phyloP scores from a whole-genome alignment of 805 yeast genomes.

The Lipomyces yamanashiensis region DNA sequence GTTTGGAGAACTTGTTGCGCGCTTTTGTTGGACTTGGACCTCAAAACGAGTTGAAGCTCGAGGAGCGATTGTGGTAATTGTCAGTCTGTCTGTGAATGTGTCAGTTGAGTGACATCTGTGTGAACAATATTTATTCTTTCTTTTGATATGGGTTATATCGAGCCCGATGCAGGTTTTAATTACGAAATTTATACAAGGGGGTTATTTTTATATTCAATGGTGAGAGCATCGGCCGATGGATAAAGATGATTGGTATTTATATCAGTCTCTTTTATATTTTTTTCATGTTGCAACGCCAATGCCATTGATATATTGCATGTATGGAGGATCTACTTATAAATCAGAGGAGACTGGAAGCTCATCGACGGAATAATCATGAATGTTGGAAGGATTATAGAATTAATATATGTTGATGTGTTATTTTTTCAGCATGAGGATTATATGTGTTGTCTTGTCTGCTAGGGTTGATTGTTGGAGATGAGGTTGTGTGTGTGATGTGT shows the following conservation, averaged over 20 bases:
- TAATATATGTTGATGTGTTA: no score
- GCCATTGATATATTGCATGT: not conserved
- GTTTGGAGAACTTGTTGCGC: constrained; percentile 87
- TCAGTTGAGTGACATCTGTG: not conserved
- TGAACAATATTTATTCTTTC: not conserved
- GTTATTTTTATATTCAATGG: not conserved
- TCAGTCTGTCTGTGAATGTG: not conserved
- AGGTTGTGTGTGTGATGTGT: no score
- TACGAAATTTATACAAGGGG: not conserved
- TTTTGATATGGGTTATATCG: constrained; percentile 12
- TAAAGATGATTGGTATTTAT: not conserved
- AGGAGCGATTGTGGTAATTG: constrained; percentile 65
- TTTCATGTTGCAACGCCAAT: constrained; percentile 8
- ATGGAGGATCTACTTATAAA: not conserved
- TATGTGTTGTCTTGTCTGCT: no score
- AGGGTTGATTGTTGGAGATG: no score
- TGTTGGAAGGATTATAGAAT: not conserved
- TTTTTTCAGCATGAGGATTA: no score
- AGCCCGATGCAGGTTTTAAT: constrained; percentile 15
- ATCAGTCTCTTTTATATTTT: not conserved
- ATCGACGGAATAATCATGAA: constrained; percentile 2
- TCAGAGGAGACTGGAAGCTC: not conserved
- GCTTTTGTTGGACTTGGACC: constrained; percentile 89
- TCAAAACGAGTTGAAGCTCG: constrained; percentile 88
- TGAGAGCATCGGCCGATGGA: constrained; percentile 12